phyloP scores from a whole-genome alignment of 2,329 filamentous ascomycete species.

The Sporothrix phasma region DNA sequence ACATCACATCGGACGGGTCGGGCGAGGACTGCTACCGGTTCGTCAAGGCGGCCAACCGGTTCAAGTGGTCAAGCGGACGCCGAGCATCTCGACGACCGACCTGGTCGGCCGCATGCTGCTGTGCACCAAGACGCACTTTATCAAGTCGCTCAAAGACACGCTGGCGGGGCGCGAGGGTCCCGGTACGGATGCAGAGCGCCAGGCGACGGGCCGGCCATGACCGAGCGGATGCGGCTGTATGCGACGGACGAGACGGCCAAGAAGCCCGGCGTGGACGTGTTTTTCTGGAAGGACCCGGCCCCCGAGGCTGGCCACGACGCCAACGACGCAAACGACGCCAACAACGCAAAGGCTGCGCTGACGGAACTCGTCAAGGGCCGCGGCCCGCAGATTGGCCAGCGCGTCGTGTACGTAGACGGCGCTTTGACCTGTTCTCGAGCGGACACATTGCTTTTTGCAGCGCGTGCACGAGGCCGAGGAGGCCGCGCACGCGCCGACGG shows the following conservation, averaged over 20 bases:
- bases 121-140: conserved; percentile 90
- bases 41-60: conserved; percentile 85
- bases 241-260: conserved; percentile 77
- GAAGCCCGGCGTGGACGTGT: conserved; percentile 71
- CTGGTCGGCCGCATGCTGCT: conserved; percentile 96
- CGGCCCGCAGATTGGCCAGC: conserved; percentile 65
- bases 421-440: conserved; percentile 92
- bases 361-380: conserved; percentile 58
- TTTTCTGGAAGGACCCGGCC: conserved; percentile 54
- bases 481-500: conserved; percentile 54
- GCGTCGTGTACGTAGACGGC: conserved; percentile 89
- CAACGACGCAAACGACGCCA: no score
- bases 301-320: not conserved
- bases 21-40: conserved; percentile 97
- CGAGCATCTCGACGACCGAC: conserved; percentile 93
- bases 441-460: conserved; percentile 93
- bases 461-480: conserved; percentile 67
- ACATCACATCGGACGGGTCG: conserved; percentile 58
- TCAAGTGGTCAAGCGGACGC: conserved; percentile 96
- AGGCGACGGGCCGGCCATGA: conserved; percentile 56
- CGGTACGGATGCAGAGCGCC: conserved; percentile 56
- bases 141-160: conserved; percentile 62
- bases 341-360: not conserved
- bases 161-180: conserved; percentile 64
- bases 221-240: conserved; percentile 70